Evolutionary conservation across 2,329 filamentous ascomycete species (phyloP).

Genomic region (Botrytis cinerea): DNA sequence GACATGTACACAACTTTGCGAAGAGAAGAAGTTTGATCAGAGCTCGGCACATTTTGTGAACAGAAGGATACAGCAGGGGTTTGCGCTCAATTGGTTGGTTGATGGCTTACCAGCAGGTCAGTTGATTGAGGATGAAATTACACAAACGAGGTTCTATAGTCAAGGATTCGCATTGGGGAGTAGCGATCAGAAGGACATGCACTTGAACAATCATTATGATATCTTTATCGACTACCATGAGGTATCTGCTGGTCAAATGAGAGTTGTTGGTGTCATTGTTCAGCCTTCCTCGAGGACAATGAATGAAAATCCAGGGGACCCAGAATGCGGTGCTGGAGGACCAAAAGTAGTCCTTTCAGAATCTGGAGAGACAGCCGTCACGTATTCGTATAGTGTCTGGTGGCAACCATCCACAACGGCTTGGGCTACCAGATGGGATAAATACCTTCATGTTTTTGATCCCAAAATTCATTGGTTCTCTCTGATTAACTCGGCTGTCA

Average conservation of each 20-base stretch:
- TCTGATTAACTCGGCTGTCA: constrained; percentile 91
- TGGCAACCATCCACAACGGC: constrained; percentile 83
- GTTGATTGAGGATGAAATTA: constrained; percentile 73
- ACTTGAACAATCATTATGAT: constrained; percentile 93
- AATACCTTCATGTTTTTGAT: constrained; percentile 95
- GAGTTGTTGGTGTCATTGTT: constrained; percentile 91
- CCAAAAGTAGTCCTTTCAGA: constrained; percentile 65
- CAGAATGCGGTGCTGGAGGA: constrained; percentile 60
- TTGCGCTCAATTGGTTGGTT: constrained; percentile 93
- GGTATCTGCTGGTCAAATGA: constrained; percentile 68
- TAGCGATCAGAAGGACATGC: constrained; percentile 56
- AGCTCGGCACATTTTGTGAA: constrained; percentile 78
- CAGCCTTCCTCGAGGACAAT: constrained; percentile 70
- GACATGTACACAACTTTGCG: constrained; percentile 80
- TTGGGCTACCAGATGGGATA: constrained; percentile 98
- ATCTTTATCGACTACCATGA: constrained; percentile 92
- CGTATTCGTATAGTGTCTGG: constrained; percentile 89
- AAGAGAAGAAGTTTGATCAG: constrained; percentile 63
- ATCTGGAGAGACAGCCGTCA: constrained; percentile 62
- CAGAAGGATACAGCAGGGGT: constrained; percentile 76
- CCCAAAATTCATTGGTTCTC: constrained; percentile 99
- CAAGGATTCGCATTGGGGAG: constrained; percentile 84
- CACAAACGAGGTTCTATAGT: constrained; percentile 80
- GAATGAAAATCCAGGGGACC: constrained; percentile 54
- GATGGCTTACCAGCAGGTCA: constrained; percentile 93